Evolutionary conservation across 2,329 filamentous ascomycete species (phyloP), one percentile per base, ranked within the genome.

Genomic region (Pseudocercospora eumusae): DNA sequence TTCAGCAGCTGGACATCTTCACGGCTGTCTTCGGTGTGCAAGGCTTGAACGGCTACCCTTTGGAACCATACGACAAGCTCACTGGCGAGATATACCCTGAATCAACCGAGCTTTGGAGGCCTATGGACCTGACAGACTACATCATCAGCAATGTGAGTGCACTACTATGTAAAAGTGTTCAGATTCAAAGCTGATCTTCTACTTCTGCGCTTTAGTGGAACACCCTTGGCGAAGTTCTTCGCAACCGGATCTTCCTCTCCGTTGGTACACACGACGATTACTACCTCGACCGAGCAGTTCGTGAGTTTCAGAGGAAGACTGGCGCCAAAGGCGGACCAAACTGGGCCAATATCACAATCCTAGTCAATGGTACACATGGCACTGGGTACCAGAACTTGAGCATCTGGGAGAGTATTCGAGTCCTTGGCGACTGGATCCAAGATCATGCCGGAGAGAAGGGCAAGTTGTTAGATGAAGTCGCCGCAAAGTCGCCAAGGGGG

Each of bases 21-120:
- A 71, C 75, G 20, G 73, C 75, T 8, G 74, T 77, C 1, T 77
- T 76, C 18, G 73, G 74, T 11, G 71, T 70, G 0, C 75, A 77
- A 52, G 75, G 75, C 2, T 68, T 71, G 49, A 77, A 77, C 61
- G 68, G 70, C 31, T 77, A 77, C 52, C 75, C 75, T 10, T 71
- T 77, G 4, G 75, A 75, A 25, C 56, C 75, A 0, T 77, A 75
- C 74, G 72, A 77, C 61, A 77, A 77, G 59, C 72, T 76, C 21
- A 76, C 75, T 0, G 75, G 75, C 11, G 74, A 77, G 40, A 75
- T 77, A 4, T 77, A 75, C 45, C 73, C 67, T 0, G 73, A 72
- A 13, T 75, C 75, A 2, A 73, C 77, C 0, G 68, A 73, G 27
- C 69, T 69, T 60, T 77, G 75, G 75, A 76, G 74, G 57, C 70